phyloP scores from a whole-genome alignment of 768 basidiomycete genomes.

The Termitomyces titanicus region DNA sequence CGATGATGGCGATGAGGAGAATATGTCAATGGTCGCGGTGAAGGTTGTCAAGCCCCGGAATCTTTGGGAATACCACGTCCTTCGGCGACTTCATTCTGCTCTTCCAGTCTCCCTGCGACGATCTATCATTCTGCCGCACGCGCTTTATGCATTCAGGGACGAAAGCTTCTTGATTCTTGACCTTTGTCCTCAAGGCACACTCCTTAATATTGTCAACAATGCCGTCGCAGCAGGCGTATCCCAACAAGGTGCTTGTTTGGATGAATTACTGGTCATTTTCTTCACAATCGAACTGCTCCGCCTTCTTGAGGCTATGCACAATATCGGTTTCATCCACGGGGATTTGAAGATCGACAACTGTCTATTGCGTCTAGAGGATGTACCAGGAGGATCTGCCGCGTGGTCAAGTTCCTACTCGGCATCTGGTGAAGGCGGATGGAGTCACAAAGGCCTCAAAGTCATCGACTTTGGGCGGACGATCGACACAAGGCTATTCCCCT shows the following conservation, averaged over 20 bases:
- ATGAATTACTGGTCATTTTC: conserved; percentile 93
- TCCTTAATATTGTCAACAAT: conserved; percentile 89
- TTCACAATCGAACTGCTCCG: conserved; percentile 90
- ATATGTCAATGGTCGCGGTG: conserved; percentile 66
- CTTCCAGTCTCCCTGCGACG: conserved; percentile 56
- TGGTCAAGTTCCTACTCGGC: conserved; percentile 81
- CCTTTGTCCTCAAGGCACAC: conserved; percentile 85
- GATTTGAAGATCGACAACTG: conserved; percentile 99
- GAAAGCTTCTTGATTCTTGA: conserved; percentile 90
- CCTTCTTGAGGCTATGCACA: conserved; percentile 78
- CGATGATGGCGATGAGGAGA: conserved; percentile 49
- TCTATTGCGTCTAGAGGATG: conserved; percentile 85
- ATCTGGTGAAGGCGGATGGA: conserved; percentile 81
- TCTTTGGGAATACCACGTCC: conserved; percentile 89
- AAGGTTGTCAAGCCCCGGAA: conserved; percentile 90
- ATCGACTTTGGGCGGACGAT: conserved; percentile 98
- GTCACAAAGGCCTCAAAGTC: conserved; percentile 80
- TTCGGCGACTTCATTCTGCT: conserved; percentile 69
- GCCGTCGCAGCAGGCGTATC: conserved; percentile 72
- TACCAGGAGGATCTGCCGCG: conserved; percentile 61
- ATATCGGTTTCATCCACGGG: conserved; percentile 87
- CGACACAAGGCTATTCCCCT: conserved; percentile 79
- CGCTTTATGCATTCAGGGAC: conserved; percentile 80
- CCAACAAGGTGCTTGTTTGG: conserved; percentile 77
- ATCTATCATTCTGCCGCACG: conserved; percentile 75